Percentiles rank a stretch among this genome's conserved stretches.
phyloP scores from a whole-genome alignment of 1,139 yeast species.

The Candida sp. region DNA sequence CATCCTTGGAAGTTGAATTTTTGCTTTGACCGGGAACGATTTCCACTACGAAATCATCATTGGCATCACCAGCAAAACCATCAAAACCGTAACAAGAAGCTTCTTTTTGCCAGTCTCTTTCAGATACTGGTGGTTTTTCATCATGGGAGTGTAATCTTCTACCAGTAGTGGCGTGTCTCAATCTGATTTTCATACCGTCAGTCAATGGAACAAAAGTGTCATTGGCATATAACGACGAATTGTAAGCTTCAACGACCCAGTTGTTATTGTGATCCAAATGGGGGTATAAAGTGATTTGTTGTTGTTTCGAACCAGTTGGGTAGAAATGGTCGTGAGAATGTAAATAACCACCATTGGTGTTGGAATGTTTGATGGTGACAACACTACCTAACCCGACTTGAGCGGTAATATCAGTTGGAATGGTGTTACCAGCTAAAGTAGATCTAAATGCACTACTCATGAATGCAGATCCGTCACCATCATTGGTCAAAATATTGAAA shows the following conservation, averaged over 20 bases:
- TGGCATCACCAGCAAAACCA: constrained; percentile 92
- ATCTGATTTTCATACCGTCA: constrained; percentile 79
- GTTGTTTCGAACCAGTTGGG: constrained; percentile 93
- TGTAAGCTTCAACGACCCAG: constrained; percentile 77
- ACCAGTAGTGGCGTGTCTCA: constrained; percentile 63
- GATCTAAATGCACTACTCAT: constrained; percentile 90
- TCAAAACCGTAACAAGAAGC: constrained; percentile 88
- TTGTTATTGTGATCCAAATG: constrained; percentile 86
- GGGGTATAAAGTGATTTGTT: constrained; percentile 90
- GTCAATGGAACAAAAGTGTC: constrained; percentile 57
- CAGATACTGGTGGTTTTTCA: constrained; percentile 89
- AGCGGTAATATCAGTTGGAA: constrained; percentile 70
- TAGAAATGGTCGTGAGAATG: constrained; percentile 88
- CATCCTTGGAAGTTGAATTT: constrained; percentile 56
- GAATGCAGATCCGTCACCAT: constrained; percentile 88
- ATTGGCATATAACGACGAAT: constrained; percentile 46
- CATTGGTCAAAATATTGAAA: constrained; percentile 63
- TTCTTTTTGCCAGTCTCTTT: constrained; percentile 96
- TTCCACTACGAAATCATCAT: constrained; percentile 92
- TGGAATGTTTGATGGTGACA: constrained; percentile 74
- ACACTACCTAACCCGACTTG: constrained; percentile 87
- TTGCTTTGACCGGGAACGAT: constrained; percentile 61
- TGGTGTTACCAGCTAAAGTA: constrained; percentile 62
- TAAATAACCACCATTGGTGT: constrained; percentile 90
- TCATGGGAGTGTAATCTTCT: constrained; percentile 96